Base-by-base conservation (phyloP, 1,139 yeast genomes). In the Yamadazyma buinensis region DNA sequence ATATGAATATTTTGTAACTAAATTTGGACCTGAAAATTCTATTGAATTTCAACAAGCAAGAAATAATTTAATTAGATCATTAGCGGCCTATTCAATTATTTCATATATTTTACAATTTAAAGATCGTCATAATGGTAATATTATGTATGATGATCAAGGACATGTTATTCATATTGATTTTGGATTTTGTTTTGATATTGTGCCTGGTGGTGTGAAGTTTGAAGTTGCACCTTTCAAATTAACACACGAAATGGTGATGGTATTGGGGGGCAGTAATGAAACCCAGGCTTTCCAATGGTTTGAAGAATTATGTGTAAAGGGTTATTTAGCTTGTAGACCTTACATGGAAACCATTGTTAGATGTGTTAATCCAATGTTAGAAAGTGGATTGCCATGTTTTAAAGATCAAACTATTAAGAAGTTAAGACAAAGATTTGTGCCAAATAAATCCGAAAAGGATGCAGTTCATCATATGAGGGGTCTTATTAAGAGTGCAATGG, bases 51-150 rank as follows among this genome's bases (percentile, higher is more conserved):
- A 94, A 58, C 74, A 76, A 43, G 97, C 98, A 0, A 73, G 97
- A 47, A 86, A 84, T 57, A 90, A 90, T 59, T 85, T 94, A 56
- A 87, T 92, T 42, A 87, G 88, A 59, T 87, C 97, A 1, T 70
- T 92, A 46, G 98, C 99, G 1, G 97, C 96, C 1, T 94, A 94
- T 63, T 85, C 96, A 28, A 88, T 94, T 39, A 87, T 94, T 38
- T 85, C 97, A 1, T 94, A 85, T 51, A 64, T 94, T 47, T 71
- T 94, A 40, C 98, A 92, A 55, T 88, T 94, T 67, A 94, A 94
- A 59, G 99, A 94, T 63, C 78, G 99, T 55, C 99, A 94, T 61
- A 94, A 94, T 59, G 99, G 99, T 59, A 94, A 94, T 60, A 92
- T 94, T 48, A 92, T 94, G 98, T 92, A 92, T 57, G 98, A 92